Evolutionary conservation across 1,284 basidiomycete species (phyloP), one percentile per base, ranked within the genome.

Genomic region (Cystobasidium sp.): DNA sequence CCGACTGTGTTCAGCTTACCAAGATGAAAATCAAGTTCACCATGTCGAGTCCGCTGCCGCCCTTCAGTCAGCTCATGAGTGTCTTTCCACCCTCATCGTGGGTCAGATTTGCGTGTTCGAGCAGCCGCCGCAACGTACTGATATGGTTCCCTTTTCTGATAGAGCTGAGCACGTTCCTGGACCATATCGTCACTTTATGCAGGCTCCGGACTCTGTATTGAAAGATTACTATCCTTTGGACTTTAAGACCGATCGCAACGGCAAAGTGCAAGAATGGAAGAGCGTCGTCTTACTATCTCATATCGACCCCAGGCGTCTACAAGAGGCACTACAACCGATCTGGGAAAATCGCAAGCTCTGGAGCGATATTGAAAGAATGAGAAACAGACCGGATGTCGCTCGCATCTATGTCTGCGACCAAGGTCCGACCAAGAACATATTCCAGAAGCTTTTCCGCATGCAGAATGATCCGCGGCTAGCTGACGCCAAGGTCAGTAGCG

Each of bases 261-360:
- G 97, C 62, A 99, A 99, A 87, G 98, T 96, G 82, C 89, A 91
- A 79, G 95, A 97, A 49, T 99, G 97, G 97, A 96, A 99, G 82
- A 95, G 95, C 0, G 88, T 99, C 75, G 94, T 99, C 74, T 98
- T 98, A 84, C 97, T 99, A 78, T 95, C 97, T 0, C 99, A 99
- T 83, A 98, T 99, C 77, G 90, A 97, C 64, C 89, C 97, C 83
- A 81, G 85, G 16, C 86, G 92, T 63, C 83, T 99, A 16, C 84
- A 97, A 46, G 85, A 86, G 22, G 91, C 94, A 0, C 95, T 97
- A 93, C 83, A 84, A 61, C 77, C 78, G 43, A 77, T 77, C n/a
- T 81, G 82, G 74, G 70, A 78, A 18, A 37, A 78, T 43, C 8
- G 41, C 4, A 31, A 20, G 6, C 18, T 20, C 24, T 65, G 62